These are phyloP conservation scores for Amanita exitialis DNA, from an alignment of 768 basidiomycete genomes.

Conservation along the genomic window DNA sequence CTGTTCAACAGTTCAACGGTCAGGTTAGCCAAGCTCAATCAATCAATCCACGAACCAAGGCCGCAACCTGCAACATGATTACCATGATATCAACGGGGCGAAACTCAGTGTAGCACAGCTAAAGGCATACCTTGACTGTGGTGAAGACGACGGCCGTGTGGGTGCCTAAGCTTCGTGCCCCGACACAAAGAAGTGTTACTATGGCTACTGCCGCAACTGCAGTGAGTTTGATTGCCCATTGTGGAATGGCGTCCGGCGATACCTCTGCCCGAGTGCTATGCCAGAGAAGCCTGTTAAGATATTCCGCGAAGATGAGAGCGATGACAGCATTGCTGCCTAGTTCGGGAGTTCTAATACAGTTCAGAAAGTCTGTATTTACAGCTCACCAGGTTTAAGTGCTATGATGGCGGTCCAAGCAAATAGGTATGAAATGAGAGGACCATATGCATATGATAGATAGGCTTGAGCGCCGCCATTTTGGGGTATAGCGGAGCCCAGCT, in stretches of 20 bases:
- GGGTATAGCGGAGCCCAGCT: constrained; percentile 85
- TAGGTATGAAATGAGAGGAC: constrained; percentile 78
- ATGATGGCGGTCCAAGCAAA: constrained; percentile 95
- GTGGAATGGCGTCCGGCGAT: constrained; percentile 72
- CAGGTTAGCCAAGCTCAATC: background rate
- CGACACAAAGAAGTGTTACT: constrained; percentile 72
- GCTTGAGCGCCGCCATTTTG: constrained; percentile 65
- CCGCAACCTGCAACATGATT: constrained; percentile 36
- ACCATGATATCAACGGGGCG: background rate
- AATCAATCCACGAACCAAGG: constrained; percentile 42
- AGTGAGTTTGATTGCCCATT: constrained; percentile 87
- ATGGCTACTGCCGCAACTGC: constrained; percentile 63
- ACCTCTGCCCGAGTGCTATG: constrained; percentile 60
- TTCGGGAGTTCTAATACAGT: background rate
- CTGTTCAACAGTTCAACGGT: constrained; percentile 22
- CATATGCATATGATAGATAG: constrained; percentile 85
- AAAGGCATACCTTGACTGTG: constrained; percentile 55
- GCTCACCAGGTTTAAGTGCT: constrained; percentile 71
- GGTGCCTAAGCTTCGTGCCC: constrained; percentile 68
- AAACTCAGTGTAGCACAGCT: background rate
- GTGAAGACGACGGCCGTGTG: constrained; percentile 85
- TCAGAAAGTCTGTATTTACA: background rate
- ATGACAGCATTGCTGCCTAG: constrained; percentile 75
- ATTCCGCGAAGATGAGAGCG: constrained; percentile 85
- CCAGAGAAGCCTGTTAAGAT: constrained; percentile 83